phyloP scores from a whole-genome alignment of 352 stramenopile genomes.

The Thalassiosira exigua region DNA sequence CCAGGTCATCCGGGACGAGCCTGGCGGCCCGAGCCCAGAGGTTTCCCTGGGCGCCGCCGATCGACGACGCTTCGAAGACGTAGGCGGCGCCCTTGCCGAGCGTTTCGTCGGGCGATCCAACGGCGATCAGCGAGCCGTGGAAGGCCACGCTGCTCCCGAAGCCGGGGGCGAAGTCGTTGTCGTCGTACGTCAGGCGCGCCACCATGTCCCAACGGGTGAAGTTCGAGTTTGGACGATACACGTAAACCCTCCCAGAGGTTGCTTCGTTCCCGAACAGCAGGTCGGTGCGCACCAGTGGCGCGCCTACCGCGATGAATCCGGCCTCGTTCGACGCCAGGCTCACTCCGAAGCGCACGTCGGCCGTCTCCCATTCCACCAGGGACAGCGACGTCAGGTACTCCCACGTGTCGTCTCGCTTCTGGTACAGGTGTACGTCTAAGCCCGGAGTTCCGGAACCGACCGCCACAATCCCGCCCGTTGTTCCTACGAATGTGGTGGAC shows the following conservation, averaged over 20 bases:
- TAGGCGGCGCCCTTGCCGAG: background rate
- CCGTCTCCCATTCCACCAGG: background rate
- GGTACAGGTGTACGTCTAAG: background rate
- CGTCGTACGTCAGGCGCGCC: background rate
- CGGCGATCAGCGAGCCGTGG: background rate
- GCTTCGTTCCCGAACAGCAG: background rate
- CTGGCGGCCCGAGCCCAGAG: background rate
- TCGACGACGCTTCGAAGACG: background rate
- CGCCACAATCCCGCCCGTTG: background rate
- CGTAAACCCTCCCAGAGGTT: background rate
- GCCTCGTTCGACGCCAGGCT: conserved; percentile 2
- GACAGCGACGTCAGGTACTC: background rate
- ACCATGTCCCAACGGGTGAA: background rate
- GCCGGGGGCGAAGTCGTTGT: background rate
- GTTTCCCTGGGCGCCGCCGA: background rate
- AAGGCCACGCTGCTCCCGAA: conserved; percentile 2
- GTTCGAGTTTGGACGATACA: background rate
- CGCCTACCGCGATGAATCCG: background rate
- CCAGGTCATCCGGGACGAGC: background rate
- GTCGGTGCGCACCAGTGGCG: too few species aligned
- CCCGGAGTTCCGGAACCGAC: background rate
- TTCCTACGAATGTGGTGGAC: background rate
- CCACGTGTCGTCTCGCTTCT: background rate
- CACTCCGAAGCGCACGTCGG: background rate
- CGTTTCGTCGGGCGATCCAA: conserved; percentile 10